These are phyloP conservation scores for Candida ulmi DNA, from an alignment of 805 yeast species.

Conservation along the genomic window DNA sequence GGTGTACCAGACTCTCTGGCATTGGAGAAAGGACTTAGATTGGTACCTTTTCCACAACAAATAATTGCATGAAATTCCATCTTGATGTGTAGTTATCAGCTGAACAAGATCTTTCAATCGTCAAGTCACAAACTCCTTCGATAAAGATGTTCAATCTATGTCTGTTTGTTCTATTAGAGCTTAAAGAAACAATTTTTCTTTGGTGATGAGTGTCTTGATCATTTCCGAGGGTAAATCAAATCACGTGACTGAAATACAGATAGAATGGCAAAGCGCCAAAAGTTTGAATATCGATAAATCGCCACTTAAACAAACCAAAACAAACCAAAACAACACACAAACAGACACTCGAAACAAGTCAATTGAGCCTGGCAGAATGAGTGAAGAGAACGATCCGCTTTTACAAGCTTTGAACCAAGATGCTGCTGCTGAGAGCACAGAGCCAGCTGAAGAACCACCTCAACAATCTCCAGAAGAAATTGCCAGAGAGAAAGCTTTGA, in stretches of 20 bases:
- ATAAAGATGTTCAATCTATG: too few species aligned
- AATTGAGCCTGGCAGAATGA: slow-evolving; percentile 26
- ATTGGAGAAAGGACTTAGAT: slow-evolving; percentile 66
- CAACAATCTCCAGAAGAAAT: slow-evolving; percentile 43
- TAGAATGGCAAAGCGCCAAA: neutral
- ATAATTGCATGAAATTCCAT: slow-evolving; percentile 94
- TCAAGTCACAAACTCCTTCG: too few species aligned
- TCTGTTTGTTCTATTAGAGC: too few species aligned
- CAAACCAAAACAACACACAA: neutral
- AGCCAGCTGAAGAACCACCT: slow-evolving; percentile 19
- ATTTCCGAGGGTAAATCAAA: neutral
- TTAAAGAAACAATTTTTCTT: too few species aligned
- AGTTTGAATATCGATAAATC: neutral
- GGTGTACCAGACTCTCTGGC: slow-evolving; percentile 59
- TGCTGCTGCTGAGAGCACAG: slow-evolving; percentile 9
- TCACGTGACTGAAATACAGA: neutral
- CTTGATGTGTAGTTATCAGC: too few species aligned
- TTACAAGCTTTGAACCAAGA: slow-evolving; percentile 51
- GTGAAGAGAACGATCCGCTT: slow-evolving; percentile 72
- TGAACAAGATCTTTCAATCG: too few species aligned
- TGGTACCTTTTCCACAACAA: slow-evolving; percentile 80
- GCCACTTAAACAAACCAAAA: slow-evolving; percentile 1
- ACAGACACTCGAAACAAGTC: too few species aligned
- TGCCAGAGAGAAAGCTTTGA: slow-evolving; percentile 73
- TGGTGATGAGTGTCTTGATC: too few species aligned